Evolutionary conservation across 169 alveolate species (phyloP).

Genomic region (Cystoisospora suis): DNA sequence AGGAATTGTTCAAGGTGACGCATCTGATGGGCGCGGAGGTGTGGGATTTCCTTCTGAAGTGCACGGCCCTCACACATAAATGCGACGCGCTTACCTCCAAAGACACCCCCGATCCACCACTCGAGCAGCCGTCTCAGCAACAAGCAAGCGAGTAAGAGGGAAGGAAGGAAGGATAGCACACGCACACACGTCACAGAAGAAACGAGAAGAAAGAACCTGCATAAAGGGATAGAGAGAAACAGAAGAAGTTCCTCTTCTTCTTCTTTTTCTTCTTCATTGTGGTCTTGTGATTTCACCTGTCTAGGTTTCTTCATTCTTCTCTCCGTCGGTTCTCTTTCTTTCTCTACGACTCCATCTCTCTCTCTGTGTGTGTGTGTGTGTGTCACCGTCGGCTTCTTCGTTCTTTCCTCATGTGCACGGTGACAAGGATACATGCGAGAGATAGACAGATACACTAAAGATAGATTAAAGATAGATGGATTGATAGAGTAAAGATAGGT

Average conservation of each 20-base stretch:
- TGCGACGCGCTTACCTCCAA: constrained; percentile 65
- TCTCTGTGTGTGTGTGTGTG: background rate
- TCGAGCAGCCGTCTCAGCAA: too few relatives aligned
- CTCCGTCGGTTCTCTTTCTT: background rate
- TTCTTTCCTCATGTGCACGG: background rate
- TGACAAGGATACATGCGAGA: too few relatives aligned
- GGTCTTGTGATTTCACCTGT: background rate
- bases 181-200: too few relatives aligned
- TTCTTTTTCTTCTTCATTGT: background rate
- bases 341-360: background rate
- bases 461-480: too few relatives aligned
- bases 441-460: too few relatives aligned
- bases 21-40: constrained; percentile 69
- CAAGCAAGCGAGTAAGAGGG: too few relatives aligned
- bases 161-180: too few relatives aligned
- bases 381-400: background rate
- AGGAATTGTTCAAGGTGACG: constrained; percentile 63
- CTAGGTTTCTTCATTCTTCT: background rate
- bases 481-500: too few relatives aligned
- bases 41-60: constrained; percentile 69
- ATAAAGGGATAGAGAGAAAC: background rate
- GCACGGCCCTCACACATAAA: constrained; percentile 66
- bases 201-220: too few relatives aligned
- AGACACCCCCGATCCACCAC: too few relatives aligned
- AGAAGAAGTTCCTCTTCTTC: background rate